Base-by-base conservation (phyloP, 1,139 yeast genomes). In the Geotrichum aggregatum region DNA sequence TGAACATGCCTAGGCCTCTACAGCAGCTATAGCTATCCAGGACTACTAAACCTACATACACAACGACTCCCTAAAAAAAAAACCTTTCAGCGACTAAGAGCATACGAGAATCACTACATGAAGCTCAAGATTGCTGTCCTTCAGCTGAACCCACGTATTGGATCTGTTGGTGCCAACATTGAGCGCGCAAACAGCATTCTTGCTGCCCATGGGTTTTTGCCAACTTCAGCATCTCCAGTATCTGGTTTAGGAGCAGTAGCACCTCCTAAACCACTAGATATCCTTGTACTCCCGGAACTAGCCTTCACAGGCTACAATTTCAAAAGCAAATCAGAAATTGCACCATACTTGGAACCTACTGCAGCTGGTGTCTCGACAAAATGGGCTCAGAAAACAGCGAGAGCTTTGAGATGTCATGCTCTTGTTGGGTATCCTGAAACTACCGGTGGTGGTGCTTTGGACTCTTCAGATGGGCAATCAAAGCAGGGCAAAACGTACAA, bases 271-370 rank as follows among this genome's bases (percentile, higher is more conserved):
- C 35, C 41, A 14, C 47, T 62, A 5, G 67, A 87, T 64, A 61
- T 89, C 24, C 67, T 89, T 5, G 78, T 91, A 1, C 74, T 91
- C 14, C 96, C 97, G 0, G 97, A 91, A 63, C 70, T 89, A 52
- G 91, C 95, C 0, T 70, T 91, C 22, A 85, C 96, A 0, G 97
- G 97, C 1, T 91, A 89, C 67, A 85, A 84, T 62, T 88, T 83
- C 67, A 65, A 69, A 14, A 69, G 75, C 13, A 66, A 72, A 19
- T 59, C 64, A 0, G 82, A 79, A n/a, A 79, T 89, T 8, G 65
- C 66, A 45, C 92, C 92, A 1, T 82, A 69, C 60, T 67, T 85
- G 24, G 91, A 84, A 65, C 69, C 52, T 11, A 61, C 54, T 63
- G 71, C 61, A 41, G 55, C 60, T 0, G 81, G 82, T 0, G 73